phyloP scores from a whole-genome alignment of 345 rosid species.

The Abelmoschus esculentus region DNA sequence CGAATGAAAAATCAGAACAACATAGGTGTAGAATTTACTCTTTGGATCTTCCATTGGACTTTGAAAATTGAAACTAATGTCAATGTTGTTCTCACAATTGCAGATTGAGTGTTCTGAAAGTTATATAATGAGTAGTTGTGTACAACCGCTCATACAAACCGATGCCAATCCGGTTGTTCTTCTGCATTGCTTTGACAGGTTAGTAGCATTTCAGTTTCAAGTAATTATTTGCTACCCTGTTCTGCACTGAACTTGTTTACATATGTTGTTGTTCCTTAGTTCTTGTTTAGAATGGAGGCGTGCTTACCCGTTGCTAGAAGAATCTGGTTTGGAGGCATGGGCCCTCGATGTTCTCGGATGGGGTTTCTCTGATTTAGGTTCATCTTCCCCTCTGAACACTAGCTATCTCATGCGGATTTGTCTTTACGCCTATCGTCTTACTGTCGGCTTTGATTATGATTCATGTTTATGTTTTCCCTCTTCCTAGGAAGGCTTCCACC shows the following conservation, averaged over 20 bases:
- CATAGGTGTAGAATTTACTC: too few species aligned
- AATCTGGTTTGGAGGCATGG: slow-evolving; percentile 76
- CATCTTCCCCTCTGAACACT: not conserved
- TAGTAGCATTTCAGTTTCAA: not conserved
- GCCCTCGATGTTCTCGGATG: slow-evolving; percentile 90
- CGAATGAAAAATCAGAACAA: too few species aligned
- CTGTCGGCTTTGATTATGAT: not conserved
- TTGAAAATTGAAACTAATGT: not conserved
- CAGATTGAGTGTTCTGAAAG: slow-evolving; percentile 40
- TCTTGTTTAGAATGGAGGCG: slow-evolving; percentile 85
- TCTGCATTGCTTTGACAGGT: slow-evolving; percentile 94
- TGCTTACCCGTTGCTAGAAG: slow-evolving; percentile 62
- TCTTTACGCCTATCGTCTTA: not conserved
- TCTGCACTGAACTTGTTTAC: not conserved
- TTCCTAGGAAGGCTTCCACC: slow-evolving; percentile 53
- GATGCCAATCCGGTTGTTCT: slow-evolving; percentile 53
- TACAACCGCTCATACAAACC: slow-evolving; percentile 39
- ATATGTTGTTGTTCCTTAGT: slow-evolving; percentile 25
- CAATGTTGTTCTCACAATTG: slow-evolving; percentile 2
- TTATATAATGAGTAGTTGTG: slow-evolving; percentile 70
- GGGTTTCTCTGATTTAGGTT: slow-evolving; percentile 91
- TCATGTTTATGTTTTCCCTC: not conserved
- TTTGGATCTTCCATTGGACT: too few species aligned
- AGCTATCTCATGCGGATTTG: not conserved
- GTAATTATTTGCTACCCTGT: not conserved